Evolutionary conservation across 2,329 filamentous ascomycete species (phyloP).

Genomic region (Trichophaea hybrida): DNA sequence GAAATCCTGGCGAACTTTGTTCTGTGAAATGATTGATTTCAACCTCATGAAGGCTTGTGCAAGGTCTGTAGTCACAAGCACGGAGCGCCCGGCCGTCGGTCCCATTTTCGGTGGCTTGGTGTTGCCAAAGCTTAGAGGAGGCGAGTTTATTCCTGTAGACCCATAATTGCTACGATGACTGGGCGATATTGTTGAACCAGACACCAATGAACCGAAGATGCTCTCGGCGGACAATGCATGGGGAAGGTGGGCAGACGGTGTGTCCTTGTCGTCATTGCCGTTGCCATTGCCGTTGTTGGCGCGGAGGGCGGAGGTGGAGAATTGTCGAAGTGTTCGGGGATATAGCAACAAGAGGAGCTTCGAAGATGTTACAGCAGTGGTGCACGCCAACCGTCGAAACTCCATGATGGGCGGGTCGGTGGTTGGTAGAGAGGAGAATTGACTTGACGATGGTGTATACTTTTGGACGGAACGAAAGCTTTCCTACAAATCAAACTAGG

Average conservation of each 20-base stretch:
- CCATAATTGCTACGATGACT: not conserved
- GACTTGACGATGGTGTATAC: not conserved
- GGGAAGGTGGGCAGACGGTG: not conserved
- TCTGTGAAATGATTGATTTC: slow-evolving; percentile 36
- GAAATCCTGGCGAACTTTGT: slow-evolving; percentile 45
- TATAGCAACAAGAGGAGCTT: not conserved
- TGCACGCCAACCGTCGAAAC: slow-evolving; percentile 11
- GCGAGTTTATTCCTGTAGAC: not conserved
- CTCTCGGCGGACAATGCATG: too few species aligned
- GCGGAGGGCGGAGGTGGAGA: slow-evolving; percentile 10
- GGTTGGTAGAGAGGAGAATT: not conserved
- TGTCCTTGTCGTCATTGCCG: not conserved
- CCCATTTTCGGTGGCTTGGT: slow-evolving; percentile 21
- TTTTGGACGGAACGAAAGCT: not conserved
- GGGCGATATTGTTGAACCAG: not conserved
- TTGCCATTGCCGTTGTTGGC: not conserved
- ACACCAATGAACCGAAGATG: too few species aligned
- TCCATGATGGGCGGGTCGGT: too few species aligned
- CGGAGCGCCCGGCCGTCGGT: slow-evolving; percentile 28
- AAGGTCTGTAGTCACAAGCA: slow-evolving; percentile 33
- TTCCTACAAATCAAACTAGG: not conserved
- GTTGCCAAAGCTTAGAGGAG: not conserved
- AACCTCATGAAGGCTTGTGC: slow-evolving; percentile 36
- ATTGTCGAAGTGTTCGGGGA: slow-evolving; percentile 2
- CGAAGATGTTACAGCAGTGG: not conserved